Conservation (phyloP, 2,329 filamentous ascomycete genomes). For the Penicillium sp. region DNA sequence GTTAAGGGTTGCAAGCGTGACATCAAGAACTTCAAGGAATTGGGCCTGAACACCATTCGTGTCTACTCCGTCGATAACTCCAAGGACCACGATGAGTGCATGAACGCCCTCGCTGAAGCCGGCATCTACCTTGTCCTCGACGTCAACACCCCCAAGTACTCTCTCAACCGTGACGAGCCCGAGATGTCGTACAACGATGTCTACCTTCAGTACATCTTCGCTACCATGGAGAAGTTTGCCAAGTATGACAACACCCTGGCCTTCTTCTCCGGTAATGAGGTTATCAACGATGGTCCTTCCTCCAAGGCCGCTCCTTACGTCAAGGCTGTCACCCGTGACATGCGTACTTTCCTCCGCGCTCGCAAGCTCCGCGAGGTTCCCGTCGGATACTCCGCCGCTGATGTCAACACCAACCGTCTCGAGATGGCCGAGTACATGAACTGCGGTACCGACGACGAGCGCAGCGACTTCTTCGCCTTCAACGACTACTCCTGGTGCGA, state of each 20-base stretch:
- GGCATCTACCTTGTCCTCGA: constrained; percentile 91
- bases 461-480: constrained; percentile 85
- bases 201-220: constrained; percentile 83
- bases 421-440: constrained; percentile 91
- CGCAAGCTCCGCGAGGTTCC: constrained; percentile 64
- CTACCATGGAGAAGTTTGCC: constrained; percentile 79
- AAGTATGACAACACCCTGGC: constrained; percentile 83
- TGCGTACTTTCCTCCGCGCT: constrained; percentile 65
- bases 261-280: constrained; percentile 80
- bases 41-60: constrained; percentile 87
- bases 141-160: constrained; percentile 88
- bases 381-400: constrained; percentile 74
- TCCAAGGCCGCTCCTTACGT: constrained; percentile 68
- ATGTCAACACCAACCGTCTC: constrained; percentile 79
- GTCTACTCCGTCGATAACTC: constrained; percentile 93
- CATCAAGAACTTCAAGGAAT: constrained; percentile 74
- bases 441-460: constrained; percentile 78
- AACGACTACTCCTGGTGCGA: constrained; percentile 80
- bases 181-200: constrained; percentile 76
- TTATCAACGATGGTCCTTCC: constrained; percentile 67
- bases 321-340: constrained; percentile 75
- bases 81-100: constrained; percentile 76
- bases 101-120: constrained; percentile 73
- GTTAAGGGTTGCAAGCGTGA: constrained; percentile 69
- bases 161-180: constrained; percentile 75